A percentile compares a stretch with the other conserved stretches of the same genome.
phyloP scores from a whole-genome alignment of 2,329 filamentous ascomycete genomes.

The Monosporascus ibericus region DNA sequence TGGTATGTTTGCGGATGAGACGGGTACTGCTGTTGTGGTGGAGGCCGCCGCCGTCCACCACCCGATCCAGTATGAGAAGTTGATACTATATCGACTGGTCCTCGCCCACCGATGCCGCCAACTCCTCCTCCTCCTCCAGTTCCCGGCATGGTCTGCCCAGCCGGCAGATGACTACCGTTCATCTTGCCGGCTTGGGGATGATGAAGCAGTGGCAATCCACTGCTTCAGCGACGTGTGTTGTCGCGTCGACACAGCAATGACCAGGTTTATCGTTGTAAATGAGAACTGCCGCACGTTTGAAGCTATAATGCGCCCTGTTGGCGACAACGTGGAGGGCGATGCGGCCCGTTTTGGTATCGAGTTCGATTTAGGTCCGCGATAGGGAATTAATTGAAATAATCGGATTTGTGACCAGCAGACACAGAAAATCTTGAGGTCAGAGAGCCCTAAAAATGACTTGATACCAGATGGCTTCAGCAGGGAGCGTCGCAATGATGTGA shows the following conservation, averaged over 20 bases:
- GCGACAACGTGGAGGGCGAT: not conserved
- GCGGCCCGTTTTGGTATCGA: not conserved
- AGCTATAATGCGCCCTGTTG: not conserved
- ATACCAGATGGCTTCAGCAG: not conserved
- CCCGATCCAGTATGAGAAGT: constrained; percentile 17
- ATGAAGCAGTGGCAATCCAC: constrained; percentile 27
- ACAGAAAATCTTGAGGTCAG: not conserved
- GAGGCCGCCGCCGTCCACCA: constrained; percentile 31
- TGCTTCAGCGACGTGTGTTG: constrained; percentile 15
- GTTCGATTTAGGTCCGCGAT: not conserved
- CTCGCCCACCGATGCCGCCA: constrained; percentile 17
- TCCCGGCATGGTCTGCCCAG: constrained; percentile 60
- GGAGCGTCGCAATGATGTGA: not conserved
- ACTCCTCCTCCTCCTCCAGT: constrained; percentile 22
- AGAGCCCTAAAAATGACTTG: not conserved
- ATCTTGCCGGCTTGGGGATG: constrained; percentile 65
- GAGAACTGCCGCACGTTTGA: not conserved
- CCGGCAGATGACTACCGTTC: constrained; percentile 71
- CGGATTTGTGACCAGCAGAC: not conserved
- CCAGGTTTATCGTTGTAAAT: not conserved
- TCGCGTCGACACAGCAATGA: constrained; percentile 2
- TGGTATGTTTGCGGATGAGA: constrained; percentile 30
- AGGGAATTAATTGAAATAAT: not conserved
- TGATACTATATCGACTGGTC: constrained; percentile 24
- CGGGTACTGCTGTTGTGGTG: constrained; percentile 26